Base-by-base conservation (phyloP, 768 basidiomycete genomes). In the Trametes elegans region DNA sequence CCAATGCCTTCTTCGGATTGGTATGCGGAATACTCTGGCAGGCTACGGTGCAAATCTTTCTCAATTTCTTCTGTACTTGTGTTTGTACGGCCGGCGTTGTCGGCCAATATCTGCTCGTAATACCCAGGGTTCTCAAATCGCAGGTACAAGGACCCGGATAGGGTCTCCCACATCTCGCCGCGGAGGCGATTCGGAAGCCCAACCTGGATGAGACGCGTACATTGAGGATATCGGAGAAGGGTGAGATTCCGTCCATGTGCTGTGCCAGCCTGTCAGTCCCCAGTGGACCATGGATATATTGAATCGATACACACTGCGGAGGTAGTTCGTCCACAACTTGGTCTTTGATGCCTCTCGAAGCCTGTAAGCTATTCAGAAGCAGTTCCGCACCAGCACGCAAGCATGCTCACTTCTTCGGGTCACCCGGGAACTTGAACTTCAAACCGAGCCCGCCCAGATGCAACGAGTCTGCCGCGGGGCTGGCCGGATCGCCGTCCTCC, bases 51-150 rank as follows among this genome's bases (percentile, higher is more conserved):
- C 24, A 99, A 72, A 69, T 99, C 97, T 70, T 99, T 99, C 75
- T 98, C 97, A 38, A 99, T 99, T 68, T 99, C 97, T 66, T 99
- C 97, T 1, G 95, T 96, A 61, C 93, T 93, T 8, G 89, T 89
- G 45, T 79, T 93, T 19, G 82, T 86, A 55, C 84, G 81, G 7
- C 92, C 94, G 55, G 79, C 77, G 68, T 93, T 85, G 48, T 91
- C 84, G 49, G 83, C 79, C 5, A 98, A 72, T 14, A 98, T 76
- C 7, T 77, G 75, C 11, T 83, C 78, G 68, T 97, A 99, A 49
- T 81, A 79, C 8, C 93, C 91, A 1, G 91, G 93, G 59, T 94
- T 87, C 40, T 83, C 77, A 65, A 87, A 93, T 11, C 97, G 92
- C 16, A 97, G 83, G 70, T 85, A 96, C 49, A 98, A 75, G 5